Evolutionary conservation across 495 filamentous ascomycete species (phyloP), one percentile per base, ranked within the genome.

Genomic region (Saxophila tyrrhenica): DNA sequence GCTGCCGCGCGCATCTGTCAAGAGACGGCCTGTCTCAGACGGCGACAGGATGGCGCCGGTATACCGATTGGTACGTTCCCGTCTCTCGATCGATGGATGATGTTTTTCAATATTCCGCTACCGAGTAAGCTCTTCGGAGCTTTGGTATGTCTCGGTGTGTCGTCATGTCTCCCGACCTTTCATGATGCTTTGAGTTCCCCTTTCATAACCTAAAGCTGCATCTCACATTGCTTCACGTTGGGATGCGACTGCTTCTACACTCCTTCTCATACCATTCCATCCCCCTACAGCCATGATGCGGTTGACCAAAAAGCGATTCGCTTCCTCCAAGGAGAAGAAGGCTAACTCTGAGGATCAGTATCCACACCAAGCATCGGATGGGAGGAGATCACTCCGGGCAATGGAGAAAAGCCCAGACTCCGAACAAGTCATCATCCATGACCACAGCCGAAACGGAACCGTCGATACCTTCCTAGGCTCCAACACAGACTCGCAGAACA

Each of bases 281-380:
- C 35, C 35, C n/a, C n/a, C n/a, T n/a, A n/a, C n/a, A n/a, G n/a
- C n/a, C n/a, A n/a, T n/a, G n/a, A n/a, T n/a, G n/a, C n/a, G n/a
- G n/a, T n/a, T n/a, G n/a, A n/a, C n/a, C n/a, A n/a, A n/a, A n/a
- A n/a, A n/a, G n/a, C n/a, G n/a, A n/a, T n/a, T n/a, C n/a, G n/a
- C n/a, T n/a, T n/a, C n/a, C n/a, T 13, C 29, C 29, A 13, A 13
- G 7, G 7, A 35, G 13, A 35, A 13, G 7, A 35, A 13, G 13
- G 29, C 41, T 44, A 44, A 44, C 46, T 50, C 48, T 24, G 47
- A 49, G 32, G 48, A 60, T 49, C 56, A 59, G 57, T 60, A 60
- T 49, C 57, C 57, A 1, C 57, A 60, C 16, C 47, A 55, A 23
- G 22, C 51, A 24, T 24, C 19, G 13, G 25, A 48, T 21, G 45